phyloP scores from a whole-genome alignment of 2,329 filamentous ascomycete species.

The Didymella lethalis region DNA sequence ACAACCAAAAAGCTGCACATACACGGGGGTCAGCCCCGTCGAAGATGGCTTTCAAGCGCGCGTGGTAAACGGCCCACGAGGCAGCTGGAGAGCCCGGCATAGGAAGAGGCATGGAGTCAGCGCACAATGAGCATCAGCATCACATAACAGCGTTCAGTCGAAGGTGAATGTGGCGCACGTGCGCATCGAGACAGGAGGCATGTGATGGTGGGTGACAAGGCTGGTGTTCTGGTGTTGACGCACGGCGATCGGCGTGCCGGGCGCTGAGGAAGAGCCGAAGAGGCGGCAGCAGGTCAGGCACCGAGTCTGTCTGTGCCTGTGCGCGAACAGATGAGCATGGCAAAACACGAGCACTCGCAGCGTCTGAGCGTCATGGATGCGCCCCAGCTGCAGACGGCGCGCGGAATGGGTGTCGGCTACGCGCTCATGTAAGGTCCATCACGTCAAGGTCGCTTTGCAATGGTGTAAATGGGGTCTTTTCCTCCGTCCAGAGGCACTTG shows the following conservation, averaged over 20 bases:
- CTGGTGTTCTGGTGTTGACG: conserved; percentile 9
- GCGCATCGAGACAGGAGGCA: conserved; percentile 3
- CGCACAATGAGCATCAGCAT: conserved; percentile 5
- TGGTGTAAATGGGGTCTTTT: conserved; percentile 10
- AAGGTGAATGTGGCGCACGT: conserved; percentile 21
- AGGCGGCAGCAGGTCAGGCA: conserved; percentile 16
- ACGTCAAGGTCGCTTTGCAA: conserved; percentile 14
- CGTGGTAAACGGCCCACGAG: conserved; percentile 77
- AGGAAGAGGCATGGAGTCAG: conserved; percentile 53
- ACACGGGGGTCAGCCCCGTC: conserved; percentile 74
- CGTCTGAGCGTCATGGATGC: conserved; percentile 12
- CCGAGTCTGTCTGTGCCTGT: conserved; percentile 9
- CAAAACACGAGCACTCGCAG: background rate
- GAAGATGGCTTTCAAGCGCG: conserved; percentile 70
- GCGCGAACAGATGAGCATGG: background rate
- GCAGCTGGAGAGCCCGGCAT: conserved; percentile 66
- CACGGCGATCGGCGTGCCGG: conserved; percentile 4
- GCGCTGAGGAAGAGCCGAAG: conserved; percentile 1
- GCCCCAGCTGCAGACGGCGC: background rate
- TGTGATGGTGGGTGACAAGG: conserved; percentile 9
- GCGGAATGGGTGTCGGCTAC: background rate
- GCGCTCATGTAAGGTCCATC: conserved; percentile 13
- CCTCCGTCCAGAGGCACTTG: conserved; percentile 4
- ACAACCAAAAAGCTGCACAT: conserved; percentile 87
- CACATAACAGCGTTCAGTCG: conserved; percentile 3